Evolutionary conservation across 208 protist species (phyloP).

Genomic region (Acanthamoeba royreba): DNA sequence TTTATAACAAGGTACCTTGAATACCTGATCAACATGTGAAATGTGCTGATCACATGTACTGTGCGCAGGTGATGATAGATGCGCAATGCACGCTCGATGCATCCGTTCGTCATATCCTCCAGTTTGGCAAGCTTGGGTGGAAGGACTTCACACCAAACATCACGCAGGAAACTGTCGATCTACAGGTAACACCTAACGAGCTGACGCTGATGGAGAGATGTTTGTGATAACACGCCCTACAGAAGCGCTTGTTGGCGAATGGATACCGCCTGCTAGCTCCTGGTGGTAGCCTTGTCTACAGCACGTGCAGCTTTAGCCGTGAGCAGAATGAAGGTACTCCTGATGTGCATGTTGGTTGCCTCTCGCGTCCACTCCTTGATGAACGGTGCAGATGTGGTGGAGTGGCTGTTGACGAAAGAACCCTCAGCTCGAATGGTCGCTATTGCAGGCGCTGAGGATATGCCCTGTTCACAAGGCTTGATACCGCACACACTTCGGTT

Average conservation of each 20-base stretch:
- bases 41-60: no score
- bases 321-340: conserved; percentile 67
- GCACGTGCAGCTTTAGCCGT: conserved; percentile 66
- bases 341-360: not conserved
- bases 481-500: conserved; percentile 59
- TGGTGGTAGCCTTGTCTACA: conserved; percentile 62
- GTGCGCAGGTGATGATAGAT: conserved; percentile 65
- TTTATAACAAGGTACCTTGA: not conserved
- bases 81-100: conserved; percentile 71
- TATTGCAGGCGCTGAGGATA: not conserved
- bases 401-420: conserved; percentile 48
- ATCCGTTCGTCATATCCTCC: conserved; percentile 58
- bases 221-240: not conserved
- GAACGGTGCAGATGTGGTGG: conserved; percentile 58
- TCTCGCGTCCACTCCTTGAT: not conserved
- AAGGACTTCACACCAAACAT: conserved; percentile 21
- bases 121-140: conserved; percentile 54
- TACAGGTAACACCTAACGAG: no score
- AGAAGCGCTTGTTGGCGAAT: conserved; percentile 63
- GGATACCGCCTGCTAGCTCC: conserved; percentile 55
- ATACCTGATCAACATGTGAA: no score
- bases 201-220: not conserved
- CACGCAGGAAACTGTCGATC: conserved; percentile 8
- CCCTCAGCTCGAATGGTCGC: conserved; percentile 20
- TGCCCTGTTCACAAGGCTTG: conserved; percentile 38